Percentiles rank a stretch among this genome's conserved stretches.
phyloP scores from a whole-genome alignment of 495 filamentous ascomycete genomes.

The Bacidia rubella region DNA sequence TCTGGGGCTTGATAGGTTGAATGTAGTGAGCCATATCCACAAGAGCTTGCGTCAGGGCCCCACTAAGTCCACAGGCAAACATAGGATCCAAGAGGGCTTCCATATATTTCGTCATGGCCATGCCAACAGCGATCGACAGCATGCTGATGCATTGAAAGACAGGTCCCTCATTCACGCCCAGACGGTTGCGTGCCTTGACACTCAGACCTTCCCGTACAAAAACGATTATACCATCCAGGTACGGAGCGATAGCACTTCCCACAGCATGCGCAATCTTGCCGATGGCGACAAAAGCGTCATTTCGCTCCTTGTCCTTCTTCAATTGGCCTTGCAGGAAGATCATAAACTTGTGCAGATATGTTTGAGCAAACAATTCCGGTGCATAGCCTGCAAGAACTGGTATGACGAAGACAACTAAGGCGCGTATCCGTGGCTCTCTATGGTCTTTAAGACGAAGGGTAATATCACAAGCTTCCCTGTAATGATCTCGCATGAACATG shows the following conservation, averaged over 20 bases:
- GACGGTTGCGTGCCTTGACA: slow-evolving; percentile 62
- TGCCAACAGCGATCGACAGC: slow-evolving; percentile 85
- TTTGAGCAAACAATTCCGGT: slow-evolving; percentile 67
- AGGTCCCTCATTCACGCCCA: slow-evolving; percentile 62
- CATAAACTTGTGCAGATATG: slow-evolving; percentile 92
- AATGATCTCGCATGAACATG: slow-evolving; percentile 96
- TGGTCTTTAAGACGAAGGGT: slow-evolving; percentile 84
- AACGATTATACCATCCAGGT: slow-evolving; percentile 82
- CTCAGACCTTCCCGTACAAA: slow-evolving; percentile 84
- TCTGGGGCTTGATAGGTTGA: slow-evolving; percentile 77
- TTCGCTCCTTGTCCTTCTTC: slow-evolving; percentile 89
- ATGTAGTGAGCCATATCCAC: slow-evolving; percentile 99
- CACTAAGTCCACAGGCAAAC: slow-evolving; percentile 86
- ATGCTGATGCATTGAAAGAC: slow-evolving; percentile 98
- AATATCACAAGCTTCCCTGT: slow-evolving; percentile 78
- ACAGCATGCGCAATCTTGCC: slow-evolving; percentile 94
- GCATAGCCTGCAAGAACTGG: slow-evolving; percentile 88
- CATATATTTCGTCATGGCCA: slow-evolving; percentile 96
- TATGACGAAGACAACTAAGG: slow-evolving; percentile 77
- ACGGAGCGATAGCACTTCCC: slow-evolving; percentile 82
- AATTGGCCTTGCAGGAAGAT: slow-evolving; percentile 84
- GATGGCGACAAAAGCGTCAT: slow-evolving; percentile 86
- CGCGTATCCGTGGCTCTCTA: slow-evolving; percentile 70
- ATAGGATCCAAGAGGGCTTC: slow-evolving; percentile 90
- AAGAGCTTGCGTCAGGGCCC: slow-evolving; percentile 82